phyloP scores from a whole-genome alignment of 495 filamentous ascomycete genomes.

The Talaromyces ruber region DNA sequence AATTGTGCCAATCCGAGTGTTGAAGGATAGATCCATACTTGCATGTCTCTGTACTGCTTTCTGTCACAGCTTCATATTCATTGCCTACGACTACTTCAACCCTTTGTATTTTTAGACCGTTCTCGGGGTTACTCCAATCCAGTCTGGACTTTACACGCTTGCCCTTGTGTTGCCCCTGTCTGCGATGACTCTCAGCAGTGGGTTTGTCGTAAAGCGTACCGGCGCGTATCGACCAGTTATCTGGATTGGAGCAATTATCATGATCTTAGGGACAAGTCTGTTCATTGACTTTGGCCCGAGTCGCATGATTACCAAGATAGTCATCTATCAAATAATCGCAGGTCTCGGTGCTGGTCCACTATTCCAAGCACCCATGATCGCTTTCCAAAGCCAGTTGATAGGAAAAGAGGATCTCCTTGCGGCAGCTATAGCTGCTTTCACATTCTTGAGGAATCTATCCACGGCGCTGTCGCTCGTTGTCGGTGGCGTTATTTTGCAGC shows the following conservation, averaged over 20 bases:
- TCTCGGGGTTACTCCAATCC: constrained; percentile 52
- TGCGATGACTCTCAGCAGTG: constrained; percentile 34
- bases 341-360: constrained; percentile 57
- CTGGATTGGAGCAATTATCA: constrained; percentile 45
- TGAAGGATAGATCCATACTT: background rate
- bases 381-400: constrained; percentile 27
- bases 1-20: constrained; percentile 23
- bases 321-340: constrained; percentile 42
- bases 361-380: constrained; percentile 51
- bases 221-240: constrained; percentile 46
- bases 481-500: constrained; percentile 32
- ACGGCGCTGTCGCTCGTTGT: constrained; percentile 32
- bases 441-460: constrained; percentile 26
- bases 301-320: constrained; percentile 50
- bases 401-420: constrained; percentile 23
- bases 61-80: constrained; percentile 35
- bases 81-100: constrained; percentile 39
- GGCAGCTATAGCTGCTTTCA: constrained; percentile 26
- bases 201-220: constrained; percentile 41
- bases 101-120: constrained; percentile 50
- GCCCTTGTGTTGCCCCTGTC: constrained; percentile 58
- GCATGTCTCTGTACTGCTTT: constrained; percentile 17
- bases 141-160: constrained; percentile 64
- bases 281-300: constrained; percentile 48
- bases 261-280: constrained; percentile 57